Evolutionary conservation across 345 rosid species (phyloP).

Genomic region (Heritiera littoralis): DNA sequence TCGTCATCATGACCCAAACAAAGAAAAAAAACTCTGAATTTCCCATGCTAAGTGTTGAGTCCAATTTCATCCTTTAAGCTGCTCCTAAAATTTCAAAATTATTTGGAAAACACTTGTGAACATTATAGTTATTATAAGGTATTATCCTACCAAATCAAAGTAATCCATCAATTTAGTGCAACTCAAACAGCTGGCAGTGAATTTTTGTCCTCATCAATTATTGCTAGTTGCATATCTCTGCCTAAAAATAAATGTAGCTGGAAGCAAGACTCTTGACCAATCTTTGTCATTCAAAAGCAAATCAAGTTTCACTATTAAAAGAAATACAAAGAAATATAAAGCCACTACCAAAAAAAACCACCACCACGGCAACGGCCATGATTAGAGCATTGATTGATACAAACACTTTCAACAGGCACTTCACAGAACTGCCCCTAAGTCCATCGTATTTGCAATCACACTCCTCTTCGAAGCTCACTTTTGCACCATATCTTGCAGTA

Average conservation of each 20-base stretch:
- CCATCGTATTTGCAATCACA: too few relatives aligned
- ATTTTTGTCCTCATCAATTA: not conserved
- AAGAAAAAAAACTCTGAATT: too few relatives aligned
- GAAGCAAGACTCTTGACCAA: not conserved
- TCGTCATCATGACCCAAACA: too few relatives aligned
- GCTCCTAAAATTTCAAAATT: not conserved
- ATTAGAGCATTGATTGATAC: conserved; percentile 90
- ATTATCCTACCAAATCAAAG: conserved; percentile 2
- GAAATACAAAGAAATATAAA: conserved; percentile 15
- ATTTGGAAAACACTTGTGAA: not conserved
- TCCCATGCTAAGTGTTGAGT: too few relatives aligned
- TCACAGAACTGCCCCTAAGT: too few relatives aligned
- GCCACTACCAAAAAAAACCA: conserved; percentile 76
- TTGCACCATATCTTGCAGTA: too few relatives aligned
- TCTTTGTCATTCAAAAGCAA: not conserved
- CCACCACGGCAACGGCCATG: conserved; percentile 93
- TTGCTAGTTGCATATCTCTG: not conserved
- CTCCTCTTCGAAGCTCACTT: too few relatives aligned
- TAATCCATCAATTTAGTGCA: not conserved
- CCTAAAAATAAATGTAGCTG: not conserved
- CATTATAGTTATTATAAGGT: not conserved
- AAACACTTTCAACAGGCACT: conserved; percentile 70
- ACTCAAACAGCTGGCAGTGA: not conserved
- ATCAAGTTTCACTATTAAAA: not conserved
- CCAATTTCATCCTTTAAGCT: too few relatives aligned